These are phyloP conservation scores for Syncephalis plumigaleata DNA, from an alignment of 371 early-diverging fungal genomes.

Conservation along the genomic window DNA sequence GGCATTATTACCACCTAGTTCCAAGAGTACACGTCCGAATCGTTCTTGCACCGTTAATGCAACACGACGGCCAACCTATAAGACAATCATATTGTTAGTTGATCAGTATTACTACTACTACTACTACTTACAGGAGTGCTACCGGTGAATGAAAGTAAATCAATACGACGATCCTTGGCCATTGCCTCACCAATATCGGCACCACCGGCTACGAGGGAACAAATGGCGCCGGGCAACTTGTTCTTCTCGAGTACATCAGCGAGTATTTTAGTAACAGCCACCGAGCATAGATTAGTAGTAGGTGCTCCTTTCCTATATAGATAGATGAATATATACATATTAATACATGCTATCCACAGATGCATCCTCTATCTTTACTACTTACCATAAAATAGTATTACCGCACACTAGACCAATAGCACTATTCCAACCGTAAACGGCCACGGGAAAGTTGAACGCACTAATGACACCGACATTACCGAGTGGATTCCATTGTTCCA, in stretches of 20 bases:
- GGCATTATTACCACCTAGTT: slow-evolving; percentile 95
- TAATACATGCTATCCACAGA: no score
- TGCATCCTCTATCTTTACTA: no score
- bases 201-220: slow-evolving; percentile 81
- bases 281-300: slow-evolving; percentile 65
- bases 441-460: slow-evolving; percentile 77
- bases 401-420: slow-evolving; percentile 85
- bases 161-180: slow-evolving; percentile 48
- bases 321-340: no score
- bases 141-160: slow-evolving; percentile 82
- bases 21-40: slow-evolving; percentile 76
- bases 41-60: slow-evolving; percentile 66
- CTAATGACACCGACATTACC: slow-evolving; percentile 90
- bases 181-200: slow-evolving; percentile 74
- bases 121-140: slow-evolving; percentile 31
- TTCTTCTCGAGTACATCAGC: slow-evolving; percentile 70
- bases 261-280: slow-evolving; percentile 83
- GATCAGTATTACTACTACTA: no score
- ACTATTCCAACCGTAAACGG: slow-evolving; percentile 83
- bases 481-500: slow-evolving; percentile 92
- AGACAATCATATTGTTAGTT: no score
- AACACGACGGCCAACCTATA: slow-evolving; percentile 45
- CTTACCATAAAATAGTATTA: slow-evolving; percentile 73
- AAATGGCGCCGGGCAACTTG: slow-evolving; percentile 69
- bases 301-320: slow-evolving; percentile 72